Evolutionary conservation across 2,329 filamentous ascomycete species (phyloP).

Genomic region (Sphaerulina vaccinii): DNA sequence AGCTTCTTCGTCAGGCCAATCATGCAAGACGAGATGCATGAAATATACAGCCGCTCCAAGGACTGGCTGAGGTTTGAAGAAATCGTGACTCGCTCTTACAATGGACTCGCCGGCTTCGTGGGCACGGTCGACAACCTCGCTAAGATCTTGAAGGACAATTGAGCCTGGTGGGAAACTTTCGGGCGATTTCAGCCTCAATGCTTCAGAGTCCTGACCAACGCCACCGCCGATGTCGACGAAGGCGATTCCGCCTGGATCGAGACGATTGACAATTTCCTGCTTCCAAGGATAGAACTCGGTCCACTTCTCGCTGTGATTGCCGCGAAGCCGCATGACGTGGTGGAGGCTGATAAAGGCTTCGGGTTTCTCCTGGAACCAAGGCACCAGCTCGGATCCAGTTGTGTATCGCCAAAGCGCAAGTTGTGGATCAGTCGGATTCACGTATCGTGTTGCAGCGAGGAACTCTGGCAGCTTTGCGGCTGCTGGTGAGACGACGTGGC

Average conservation of each 20-base stretch:
- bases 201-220: conserved; percentile 9
- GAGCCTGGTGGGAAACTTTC: conserved; percentile 1
- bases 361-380: conserved; percentile 9
- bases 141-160: conserved; percentile 11
- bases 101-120: conserved; percentile 6
- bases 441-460: conserved; percentile 3
- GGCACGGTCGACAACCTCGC: conserved; percentile 7
- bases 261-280: conserved; percentile 1
- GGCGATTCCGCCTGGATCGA: neutral
- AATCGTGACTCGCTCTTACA: conserved; percentile 4
- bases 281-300: conserved; percentile 12
- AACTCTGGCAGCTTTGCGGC: conserved; percentile 1
- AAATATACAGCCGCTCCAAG: conserved; percentile 9
- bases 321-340: conserved; percentile 11
- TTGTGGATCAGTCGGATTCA: conserved; percentile 3
- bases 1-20: conserved; percentile 26
- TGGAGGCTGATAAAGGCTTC: conserved; percentile 9
- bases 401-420: conserved; percentile 1
- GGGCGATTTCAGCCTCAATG: conserved; percentile 6
- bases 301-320: conserved; percentile 9
- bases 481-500: conserved; percentile 2
- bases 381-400: conserved; percentile 5
- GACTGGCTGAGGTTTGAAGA: conserved; percentile 11
- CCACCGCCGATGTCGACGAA: conserved; percentile 15
- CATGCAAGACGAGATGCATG: conserved; percentile 19